Conservation (phyloP, 2,329 filamentous ascomycete species). For the Paraphoma sp. region DNA sequence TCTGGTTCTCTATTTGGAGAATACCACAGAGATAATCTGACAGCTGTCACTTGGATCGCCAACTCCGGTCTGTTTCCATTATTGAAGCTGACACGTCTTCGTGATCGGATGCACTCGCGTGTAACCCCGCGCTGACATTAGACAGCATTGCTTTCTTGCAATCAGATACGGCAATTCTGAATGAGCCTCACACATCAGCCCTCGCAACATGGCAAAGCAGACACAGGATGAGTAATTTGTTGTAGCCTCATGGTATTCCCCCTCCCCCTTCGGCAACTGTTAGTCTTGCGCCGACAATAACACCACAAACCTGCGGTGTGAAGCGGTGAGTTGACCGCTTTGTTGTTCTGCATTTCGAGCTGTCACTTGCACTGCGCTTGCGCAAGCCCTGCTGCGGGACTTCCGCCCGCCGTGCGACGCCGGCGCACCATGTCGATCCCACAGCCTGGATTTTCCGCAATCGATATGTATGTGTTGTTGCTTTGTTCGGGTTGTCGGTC, state of each 20-base stretch:
- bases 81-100: background rate
- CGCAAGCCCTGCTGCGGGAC: conserved; percentile 5
- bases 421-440: conserved; percentile 5
- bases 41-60: background rate
- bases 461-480: background rate
- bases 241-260: background rate
- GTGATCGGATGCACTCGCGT: background rate
- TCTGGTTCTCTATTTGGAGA: background rate
- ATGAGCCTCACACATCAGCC: background rate
- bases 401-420: background rate
- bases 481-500: background rate
- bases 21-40: background rate
- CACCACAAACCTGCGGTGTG: background rate
- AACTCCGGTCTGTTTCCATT: background rate
- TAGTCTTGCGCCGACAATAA: background rate
- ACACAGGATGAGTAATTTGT: background rate
- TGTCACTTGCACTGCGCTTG: background rate
- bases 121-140: background rate
- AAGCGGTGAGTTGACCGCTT: conserved; percentile 1
- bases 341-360: background rate
- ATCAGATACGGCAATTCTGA: background rate
- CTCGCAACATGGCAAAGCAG: background rate
- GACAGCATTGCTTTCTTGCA: background rate
- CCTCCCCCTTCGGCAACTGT: background rate
- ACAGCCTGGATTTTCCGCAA: background rate